Base-by-base conservation (phyloP, 2,329 filamentous ascomycete genomes). In the Pestalotiopsis sp. region DNA sequence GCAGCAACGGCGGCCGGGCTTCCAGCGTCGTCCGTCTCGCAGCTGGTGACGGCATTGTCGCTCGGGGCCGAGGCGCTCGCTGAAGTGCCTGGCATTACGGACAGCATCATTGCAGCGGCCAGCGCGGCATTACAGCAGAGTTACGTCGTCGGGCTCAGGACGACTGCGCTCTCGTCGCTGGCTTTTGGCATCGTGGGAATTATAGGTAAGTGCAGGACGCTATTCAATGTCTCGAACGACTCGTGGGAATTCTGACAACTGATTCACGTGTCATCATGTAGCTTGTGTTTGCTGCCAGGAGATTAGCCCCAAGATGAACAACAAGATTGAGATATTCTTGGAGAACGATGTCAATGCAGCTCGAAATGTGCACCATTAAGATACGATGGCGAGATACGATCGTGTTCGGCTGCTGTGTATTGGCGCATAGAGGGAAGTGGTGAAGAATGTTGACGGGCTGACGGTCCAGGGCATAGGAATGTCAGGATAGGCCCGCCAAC, bases 1-100 rank as follows among this genome's bases (percentile, higher is more conserved):
- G 81, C 81, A 0, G 81, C 74, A 13, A 75, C 74, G 2, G 74
- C 71, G 0, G 81, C 81, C 2, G 81, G 81, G n/a, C 72, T 82
- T 0, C 69, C 77, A 1, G 72, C 75, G 41, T 73, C 73, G 2
- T 73, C 76, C 25, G 75, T 81, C 1, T 36, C 74, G 4, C 74
- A 73, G 9, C 69, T 82, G 12, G 70, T 82, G 27, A 68, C 73
- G 0, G 77, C 76, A 7, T 66, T 81, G 23, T 73, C 76, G 0
- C 66, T 74, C 4, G 74, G 75, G 3, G 74, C 73, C 0, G 69
- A 70, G 1, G 74, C 74, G 1, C 64, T 78, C 11, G 59, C 69
- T 17, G n/a, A 75, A 45, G 75, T 78, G 2, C 74, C 76, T 1
- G 75, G 72, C 9, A 76, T 78, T 61, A 75, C 73, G 4, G 45